Percentiles rank a stretch among this genome's conserved stretches.
Conservation (phyloP, 2,329 filamentous ascomycete genomes). For the Herpotrichia juniperi region DNA sequence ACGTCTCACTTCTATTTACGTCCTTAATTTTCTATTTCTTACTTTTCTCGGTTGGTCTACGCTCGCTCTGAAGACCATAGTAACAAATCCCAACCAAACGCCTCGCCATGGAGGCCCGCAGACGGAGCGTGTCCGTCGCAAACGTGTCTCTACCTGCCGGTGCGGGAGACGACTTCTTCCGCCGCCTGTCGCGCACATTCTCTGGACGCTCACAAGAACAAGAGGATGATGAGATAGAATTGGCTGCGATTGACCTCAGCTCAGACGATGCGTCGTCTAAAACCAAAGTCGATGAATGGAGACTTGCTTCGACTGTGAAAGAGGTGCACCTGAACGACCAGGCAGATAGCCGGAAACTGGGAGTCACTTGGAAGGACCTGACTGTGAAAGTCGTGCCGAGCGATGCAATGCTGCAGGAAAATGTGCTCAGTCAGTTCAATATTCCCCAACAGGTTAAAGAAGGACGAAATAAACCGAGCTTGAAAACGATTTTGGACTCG, state of each 20-base stretch:
- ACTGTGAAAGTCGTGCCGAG: conserved; percentile 21
- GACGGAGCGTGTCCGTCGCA: neutral
- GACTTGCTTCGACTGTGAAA: conserved; percentile 26
- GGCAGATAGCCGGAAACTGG: neutral
- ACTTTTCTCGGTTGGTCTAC: too few species aligned
- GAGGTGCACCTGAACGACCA: conserved; percentile 22
- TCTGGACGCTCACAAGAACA: conserved; percentile 49
- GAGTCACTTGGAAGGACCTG: conserved; percentile 11
- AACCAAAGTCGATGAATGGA: conserved; percentile 28
- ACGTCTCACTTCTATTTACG: too few species aligned
- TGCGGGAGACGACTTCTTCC: conserved; percentile 65
- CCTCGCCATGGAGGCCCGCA: too few species aligned
- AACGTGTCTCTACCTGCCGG: conserved; percentile 53
- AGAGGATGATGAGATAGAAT: conserved; percentile 52
- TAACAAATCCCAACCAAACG: too few species aligned
- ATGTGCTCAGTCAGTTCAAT: conserved; percentile 22
- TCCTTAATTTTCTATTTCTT: too few species aligned
- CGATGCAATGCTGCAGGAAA: conserved; percentile 22
- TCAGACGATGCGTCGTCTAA: conserved; percentile 44
- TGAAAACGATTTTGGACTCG: conserved; percentile 32
- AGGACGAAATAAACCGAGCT: conserved; percentile 11
- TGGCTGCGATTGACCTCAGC: conserved; percentile 66
- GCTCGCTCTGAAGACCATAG: too few species aligned
- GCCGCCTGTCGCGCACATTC: conserved; percentile 61
- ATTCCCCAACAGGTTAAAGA: conserved; percentile 18